These are phyloP conservation scores for Hypoxylon sp. DNA, from an alignment of 2,329 filamentous ascomycete species.

Conservation along the genomic window DNA sequence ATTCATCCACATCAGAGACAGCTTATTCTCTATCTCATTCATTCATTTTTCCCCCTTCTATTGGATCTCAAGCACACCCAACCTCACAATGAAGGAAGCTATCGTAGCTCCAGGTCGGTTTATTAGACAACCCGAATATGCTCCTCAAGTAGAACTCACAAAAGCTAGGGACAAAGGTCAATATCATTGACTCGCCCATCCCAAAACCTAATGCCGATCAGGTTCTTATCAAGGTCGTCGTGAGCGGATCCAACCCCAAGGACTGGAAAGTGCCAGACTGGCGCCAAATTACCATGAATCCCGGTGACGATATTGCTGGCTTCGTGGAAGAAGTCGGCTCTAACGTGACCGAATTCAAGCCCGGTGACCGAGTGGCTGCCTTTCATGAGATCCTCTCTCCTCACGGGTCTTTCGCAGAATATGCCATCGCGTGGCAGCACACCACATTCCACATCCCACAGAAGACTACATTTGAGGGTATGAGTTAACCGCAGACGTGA, in stretches of 20 bases:
- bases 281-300: slow-evolving; percentile 55
- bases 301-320: slow-evolving; percentile 70
- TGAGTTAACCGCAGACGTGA: slow-evolving; percentile 4
- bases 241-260: slow-evolving; percentile 64
- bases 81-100: slow-evolving; percentile 50
- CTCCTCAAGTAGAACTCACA: slow-evolving; percentile 3
- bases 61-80: not conserved
- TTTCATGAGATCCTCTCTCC: slow-evolving; percentile 67
- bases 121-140: not conserved
- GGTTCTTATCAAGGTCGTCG: slow-evolving; percentile 60
- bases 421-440: slow-evolving; percentile 68
- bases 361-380: slow-evolving; percentile 64
- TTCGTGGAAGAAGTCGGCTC: slow-evolving; percentile 68
- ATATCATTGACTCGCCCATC: slow-evolving; percentile 59
- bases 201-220: slow-evolving; percentile 58
- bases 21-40: not conserved
- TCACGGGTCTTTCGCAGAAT: slow-evolving; percentile 72
- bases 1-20: not conserved
- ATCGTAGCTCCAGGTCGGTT: slow-evolving; percentile 45
- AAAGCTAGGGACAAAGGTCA: slow-evolving; percentile 51
- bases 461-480: slow-evolving; percentile 65
- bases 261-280: slow-evolving; percentile 60
- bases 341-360: slow-evolving; percentile 70
- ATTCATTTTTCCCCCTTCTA: not conserved
- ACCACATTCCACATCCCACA: slow-evolving; percentile 70